Base-by-base conservation (phyloP, 2,329 filamentous ascomycete genomes). In the Ophiocordyceps unilateralis region DNA sequence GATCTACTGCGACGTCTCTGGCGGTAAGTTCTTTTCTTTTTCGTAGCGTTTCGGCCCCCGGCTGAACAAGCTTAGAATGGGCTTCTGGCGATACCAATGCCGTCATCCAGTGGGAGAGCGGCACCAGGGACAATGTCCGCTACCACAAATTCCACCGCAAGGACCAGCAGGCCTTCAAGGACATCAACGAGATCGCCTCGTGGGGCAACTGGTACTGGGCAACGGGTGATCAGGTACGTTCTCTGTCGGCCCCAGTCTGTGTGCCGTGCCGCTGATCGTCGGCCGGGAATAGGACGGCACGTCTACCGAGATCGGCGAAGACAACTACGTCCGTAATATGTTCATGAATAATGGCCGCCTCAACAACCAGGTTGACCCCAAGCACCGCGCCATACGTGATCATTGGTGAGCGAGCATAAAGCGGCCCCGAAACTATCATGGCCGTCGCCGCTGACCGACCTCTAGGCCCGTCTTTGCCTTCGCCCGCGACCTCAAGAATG, bases 201-300 rank as follows among this genome's bases (percentile, higher is more conserved):
- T 93, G 86, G 86, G 86, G 86, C 2, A 78, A 74, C 41, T 74
- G 88, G 63, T 78, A 83, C 58, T 86, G 87, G 58, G 78, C 81
- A 12, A 86, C 75, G 4, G 73, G 76, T 22, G 65, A 69, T 43
- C 56, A 68, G 14, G 54, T 46, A 41, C 42, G 46, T 17, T n/a
- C n/a, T 20, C 17, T 4, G 11, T 38, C 7, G 4, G 8, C 15
- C 12, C 39, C 0, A 20, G 17, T 28, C 20, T 15, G 11, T 21
- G 20, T 9, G 20, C 6, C 11, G 10, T 15, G n/a, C 9, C 17
- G 12, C 37, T 45, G 21, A 40, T 20, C 0, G n/a, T n/a, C 15
- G 17, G 34, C 26, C 19, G 8, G 11, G n/a, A 22, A 28, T 24
- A 52, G 46, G 15, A 58, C 19, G 68, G 68, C 21, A 63, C 78